Conservation (phyloP, 2,329 filamentous ascomycete species). For the Coniella lustricola region DNA sequence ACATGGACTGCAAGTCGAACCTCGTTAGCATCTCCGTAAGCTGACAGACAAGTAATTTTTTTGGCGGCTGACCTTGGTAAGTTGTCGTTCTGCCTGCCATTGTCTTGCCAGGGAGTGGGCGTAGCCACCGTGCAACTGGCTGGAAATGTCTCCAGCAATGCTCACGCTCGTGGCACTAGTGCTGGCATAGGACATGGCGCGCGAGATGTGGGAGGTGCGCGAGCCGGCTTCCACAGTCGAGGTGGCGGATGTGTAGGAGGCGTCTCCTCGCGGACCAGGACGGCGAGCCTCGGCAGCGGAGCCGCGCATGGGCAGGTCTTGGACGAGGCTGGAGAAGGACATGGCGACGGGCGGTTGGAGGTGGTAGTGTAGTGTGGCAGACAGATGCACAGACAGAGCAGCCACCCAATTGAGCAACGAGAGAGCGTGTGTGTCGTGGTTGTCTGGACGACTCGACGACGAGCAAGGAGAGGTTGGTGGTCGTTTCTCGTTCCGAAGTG, state of each 20-base stretch:
- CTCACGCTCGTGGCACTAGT: slow-evolving; percentile 62
- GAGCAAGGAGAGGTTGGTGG: too few species aligned
- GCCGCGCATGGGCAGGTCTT: slow-evolving; percentile 56
- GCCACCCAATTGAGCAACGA: too few species aligned
- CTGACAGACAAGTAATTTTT: neutral
- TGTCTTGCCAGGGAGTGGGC: slow-evolving; percentile 70
- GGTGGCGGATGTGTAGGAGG: slow-evolving; percentile 31
- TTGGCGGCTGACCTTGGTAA: slow-evolving; percentile 71
- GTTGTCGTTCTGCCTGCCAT: slow-evolving; percentile 78
- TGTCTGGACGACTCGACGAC: too few species aligned
- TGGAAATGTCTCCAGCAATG: slow-evolving; percentile 69
- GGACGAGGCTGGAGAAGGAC: slow-evolving; percentile 63
- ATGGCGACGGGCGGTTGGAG: slow-evolving; percentile 29
- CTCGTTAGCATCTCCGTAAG: neutral
- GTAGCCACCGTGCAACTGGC: slow-evolving; percentile 77
- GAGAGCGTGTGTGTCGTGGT: too few species aligned
- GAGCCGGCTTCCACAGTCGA: slow-evolving; percentile 54
- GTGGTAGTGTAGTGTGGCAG: neutral
- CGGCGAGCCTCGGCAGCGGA: slow-evolving; percentile 28
- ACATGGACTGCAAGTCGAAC: slow-evolving; percentile 66
- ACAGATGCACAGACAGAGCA: too few species aligned
- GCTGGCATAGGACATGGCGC: slow-evolving; percentile 59
- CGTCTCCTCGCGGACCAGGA: slow-evolving; percentile 40
- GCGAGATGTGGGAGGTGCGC: slow-evolving; percentile 53
- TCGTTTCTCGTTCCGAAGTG: too few species aligned